Evolutionary conservation across 2,329 filamentous ascomycete species (phyloP).

Genomic region (Botrytis hyacinthi): DNA sequence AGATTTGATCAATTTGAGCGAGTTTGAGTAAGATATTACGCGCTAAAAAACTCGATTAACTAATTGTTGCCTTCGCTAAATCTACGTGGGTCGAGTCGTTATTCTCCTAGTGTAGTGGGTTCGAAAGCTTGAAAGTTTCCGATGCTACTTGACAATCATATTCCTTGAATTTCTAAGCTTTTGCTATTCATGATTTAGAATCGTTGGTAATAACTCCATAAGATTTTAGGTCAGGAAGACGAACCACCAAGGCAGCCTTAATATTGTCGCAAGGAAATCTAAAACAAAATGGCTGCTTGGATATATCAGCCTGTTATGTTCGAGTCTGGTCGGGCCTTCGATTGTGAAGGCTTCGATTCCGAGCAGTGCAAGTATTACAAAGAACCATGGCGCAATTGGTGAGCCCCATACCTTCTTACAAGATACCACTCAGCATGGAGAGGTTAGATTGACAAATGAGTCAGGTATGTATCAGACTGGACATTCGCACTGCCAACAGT

Average conservation of each 20-base stretch:
- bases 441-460: neutral
- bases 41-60: neutral
- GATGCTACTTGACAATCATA: neutral
- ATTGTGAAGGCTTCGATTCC: neutral
- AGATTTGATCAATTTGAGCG: neutral
- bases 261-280: neutral
- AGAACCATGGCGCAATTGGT: neutral
- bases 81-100: neutral
- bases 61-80: neutral
- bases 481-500: neutral
- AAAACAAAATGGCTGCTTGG: neutral
- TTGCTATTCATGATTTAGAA: neutral
- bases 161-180: neutral
- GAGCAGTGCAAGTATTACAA: neutral
- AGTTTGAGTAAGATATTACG: neutral
- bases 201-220: neutral
- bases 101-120: neutral
- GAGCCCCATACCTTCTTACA: neutral
- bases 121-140: neutral
- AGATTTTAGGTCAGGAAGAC: neutral
- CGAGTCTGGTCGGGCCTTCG: neutral
- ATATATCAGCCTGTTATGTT: neutral
- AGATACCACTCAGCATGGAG: neutral
- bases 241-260: neutral
- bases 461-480: neutral